Conservation (phyloP, 129 eudicot genomes). For the Pittosporum tobira region DNA sequence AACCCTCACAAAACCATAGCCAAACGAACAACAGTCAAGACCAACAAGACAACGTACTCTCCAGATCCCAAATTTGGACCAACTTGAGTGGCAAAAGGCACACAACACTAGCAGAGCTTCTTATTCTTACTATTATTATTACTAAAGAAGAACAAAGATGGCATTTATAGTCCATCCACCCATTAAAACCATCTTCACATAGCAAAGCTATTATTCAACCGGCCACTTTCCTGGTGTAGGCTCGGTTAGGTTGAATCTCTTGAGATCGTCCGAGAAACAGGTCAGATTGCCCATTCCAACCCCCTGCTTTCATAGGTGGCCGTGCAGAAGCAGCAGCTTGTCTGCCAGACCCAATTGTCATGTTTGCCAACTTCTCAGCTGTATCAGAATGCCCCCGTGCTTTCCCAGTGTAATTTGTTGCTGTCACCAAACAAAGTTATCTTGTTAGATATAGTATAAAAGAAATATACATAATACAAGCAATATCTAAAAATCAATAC, state of each 20-base stretch:
- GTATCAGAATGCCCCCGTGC: constrained; percentile 47
- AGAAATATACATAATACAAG: neutral
- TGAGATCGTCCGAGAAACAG: constrained; percentile 53
- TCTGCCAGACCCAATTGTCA: constrained; percentile 44
- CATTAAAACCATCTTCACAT: neutral
- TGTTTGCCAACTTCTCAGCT: constrained; percentile 57
- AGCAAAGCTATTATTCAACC: constrained; percentile 41
- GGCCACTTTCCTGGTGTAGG: constrained; percentile 56
- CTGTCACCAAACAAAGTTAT: constrained; percentile 22
- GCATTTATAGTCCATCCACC: neutral
- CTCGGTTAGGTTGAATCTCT: constrained; percentile 24
- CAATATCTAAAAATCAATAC: neutral
- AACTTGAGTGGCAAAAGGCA: neutral
- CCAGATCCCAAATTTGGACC: neutral
- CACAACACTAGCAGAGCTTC: neutral
- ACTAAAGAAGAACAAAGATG: neutral
- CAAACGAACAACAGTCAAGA: neutral
- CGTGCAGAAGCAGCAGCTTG: constrained; percentile 27
- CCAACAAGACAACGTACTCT: neutral
- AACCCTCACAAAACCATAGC: neutral
- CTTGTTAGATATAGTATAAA: neutral
- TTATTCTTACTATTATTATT: too few relatives aligned
- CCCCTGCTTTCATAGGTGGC: constrained; percentile 82
- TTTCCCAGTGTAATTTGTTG: constrained; percentile 32
- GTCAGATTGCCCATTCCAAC: constrained; percentile 47